These are phyloP conservation scores for Pseudogymnoascus sp. DNA, from an alignment of 2,329 filamentous ascomycete genomes.

Conservation along the genomic window DNA sequence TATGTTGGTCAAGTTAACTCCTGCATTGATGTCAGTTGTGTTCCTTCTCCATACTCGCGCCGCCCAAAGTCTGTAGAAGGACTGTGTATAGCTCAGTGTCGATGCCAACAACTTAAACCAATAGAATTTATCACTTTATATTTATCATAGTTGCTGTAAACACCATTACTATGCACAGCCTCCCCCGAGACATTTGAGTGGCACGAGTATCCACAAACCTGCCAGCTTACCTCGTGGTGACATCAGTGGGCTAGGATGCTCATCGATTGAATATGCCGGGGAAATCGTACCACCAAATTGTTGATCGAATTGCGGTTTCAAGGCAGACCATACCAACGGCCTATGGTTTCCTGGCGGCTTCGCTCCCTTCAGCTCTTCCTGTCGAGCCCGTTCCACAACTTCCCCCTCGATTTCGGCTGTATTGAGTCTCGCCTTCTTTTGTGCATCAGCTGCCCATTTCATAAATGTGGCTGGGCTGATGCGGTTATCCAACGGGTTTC, in stretches of 20 bases:
- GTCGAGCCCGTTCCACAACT: constrained; percentile 50
- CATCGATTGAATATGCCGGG: constrained; percentile 14
- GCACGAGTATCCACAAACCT: neutral
- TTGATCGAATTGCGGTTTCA: constrained; percentile 21
- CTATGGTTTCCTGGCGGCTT: constrained; percentile 15
- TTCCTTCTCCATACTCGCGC: neutral
- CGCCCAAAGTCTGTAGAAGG: neutral
- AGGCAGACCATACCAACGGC: constrained; percentile 15
- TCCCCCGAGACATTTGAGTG: neutral
- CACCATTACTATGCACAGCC: neutral
- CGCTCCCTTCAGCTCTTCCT: constrained; percentile 29
- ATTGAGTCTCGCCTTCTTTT: constrained; percentile 11
- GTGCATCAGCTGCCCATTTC: constrained; percentile 29
- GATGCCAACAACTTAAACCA: neutral
- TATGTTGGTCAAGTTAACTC: neutral
- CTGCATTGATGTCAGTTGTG: neutral
- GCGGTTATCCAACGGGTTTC: constrained; percentile 28
- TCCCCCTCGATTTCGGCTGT: constrained; percentile 43
- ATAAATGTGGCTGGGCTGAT: constrained; percentile 38
- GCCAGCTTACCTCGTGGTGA: constrained; percentile 16
- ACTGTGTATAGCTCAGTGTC: too few relatives aligned
- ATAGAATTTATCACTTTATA: neutral
- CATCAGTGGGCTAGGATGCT: constrained; percentile 15
- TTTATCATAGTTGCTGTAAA: too few relatives aligned
- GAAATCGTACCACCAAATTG: constrained; percentile 18